Conservation (phyloP, 1,284 basidiomycete genomes). For the Gymnopus androsaceus region DNA sequence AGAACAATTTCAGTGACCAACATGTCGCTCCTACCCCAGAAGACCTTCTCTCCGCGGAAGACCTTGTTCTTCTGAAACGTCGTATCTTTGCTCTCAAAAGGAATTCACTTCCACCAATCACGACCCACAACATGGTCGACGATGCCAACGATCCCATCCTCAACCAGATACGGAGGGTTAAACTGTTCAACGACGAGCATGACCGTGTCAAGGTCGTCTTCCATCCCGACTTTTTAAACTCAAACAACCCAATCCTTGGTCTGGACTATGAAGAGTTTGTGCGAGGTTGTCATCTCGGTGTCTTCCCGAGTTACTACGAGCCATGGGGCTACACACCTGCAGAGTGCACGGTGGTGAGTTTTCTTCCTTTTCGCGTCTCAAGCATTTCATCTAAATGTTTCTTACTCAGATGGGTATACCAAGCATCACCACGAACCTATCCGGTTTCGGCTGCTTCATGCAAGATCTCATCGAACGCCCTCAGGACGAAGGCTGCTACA, state of each 20-base stretch:
- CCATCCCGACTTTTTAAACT: conserved; percentile 98
- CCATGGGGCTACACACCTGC: conserved; percentile 92
- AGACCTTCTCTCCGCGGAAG: conserved; percentile 85
- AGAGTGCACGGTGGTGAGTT: conserved; percentile 78
- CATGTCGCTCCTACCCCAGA: conserved; percentile 75
- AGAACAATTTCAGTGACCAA: conserved; percentile 56
- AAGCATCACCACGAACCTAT: conserved; percentile 94
- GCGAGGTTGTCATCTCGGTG: conserved; percentile 94
- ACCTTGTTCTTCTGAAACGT: conserved; percentile 94
- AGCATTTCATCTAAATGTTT: conserved; percentile 7
- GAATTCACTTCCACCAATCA: conserved; percentile 89
- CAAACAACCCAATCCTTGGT: conserved; percentile 95
- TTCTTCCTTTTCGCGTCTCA: conserved; percentile 1
- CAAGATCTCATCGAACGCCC: conserved; percentile 96
- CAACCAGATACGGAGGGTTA: conserved; percentile 91
- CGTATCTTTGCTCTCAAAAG: conserved; percentile 96
- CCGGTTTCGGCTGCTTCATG: conserved; percentile 98
- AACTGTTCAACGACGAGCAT: conserved; percentile 82
- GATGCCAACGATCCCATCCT: conserved; percentile 91
- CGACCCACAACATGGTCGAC: conserved; percentile 98
- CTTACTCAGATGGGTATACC: conserved; percentile 98
- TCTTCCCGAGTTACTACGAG: conserved; percentile 96
- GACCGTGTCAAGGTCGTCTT: conserved; percentile 95
- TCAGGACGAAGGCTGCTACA: conserved; percentile 88
- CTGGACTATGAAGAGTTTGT: conserved; percentile 99